Conservation (phyloP, 106 monocot genomes). For the Platanthera zijinensis region DNA sequence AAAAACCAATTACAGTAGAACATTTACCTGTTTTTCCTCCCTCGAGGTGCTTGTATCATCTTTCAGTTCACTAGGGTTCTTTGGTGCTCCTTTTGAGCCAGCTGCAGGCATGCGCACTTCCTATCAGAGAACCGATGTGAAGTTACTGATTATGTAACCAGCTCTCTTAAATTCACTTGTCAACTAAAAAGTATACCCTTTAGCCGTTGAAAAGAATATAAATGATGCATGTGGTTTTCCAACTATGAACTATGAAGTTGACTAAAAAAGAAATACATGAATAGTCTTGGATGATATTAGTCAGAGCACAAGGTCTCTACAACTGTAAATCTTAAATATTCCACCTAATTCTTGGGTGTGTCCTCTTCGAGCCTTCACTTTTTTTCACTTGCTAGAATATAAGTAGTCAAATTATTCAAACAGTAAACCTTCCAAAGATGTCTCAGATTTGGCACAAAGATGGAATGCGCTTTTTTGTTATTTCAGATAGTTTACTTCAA, state of each 20-base stretch:
- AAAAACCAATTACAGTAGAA: not conserved
- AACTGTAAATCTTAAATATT: not conserved
- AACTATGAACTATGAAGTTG: not conserved
- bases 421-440: too few species aligned
- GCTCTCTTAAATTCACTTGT: not conserved
- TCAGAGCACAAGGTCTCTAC: not conserved
- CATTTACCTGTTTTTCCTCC: slow-evolving; percentile 74
- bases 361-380: too few species aligned
- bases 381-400: too few species aligned
- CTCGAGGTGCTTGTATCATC: slow-evolving; percentile 80
- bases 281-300: not conserved
- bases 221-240: not conserved
- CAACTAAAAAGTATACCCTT: not conserved
- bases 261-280: not conserved
- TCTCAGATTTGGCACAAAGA: too few species aligned
- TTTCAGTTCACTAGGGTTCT: slow-evolving; percentile 74
- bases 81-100: slow-evolving; percentile 69
- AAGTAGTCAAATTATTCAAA: too few species aligned
- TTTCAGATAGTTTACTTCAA: too few species aligned
- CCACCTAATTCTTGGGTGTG: not conserved
- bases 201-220: not conserved
- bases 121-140: slow-evolving; percentile 21
- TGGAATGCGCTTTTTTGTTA: too few species aligned
- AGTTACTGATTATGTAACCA: not conserved
- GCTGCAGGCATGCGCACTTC: slow-evolving; percentile 96